phyloP scores from a whole-genome alignment of 495 filamentous ascomycete genomes.

The Neurospora sp. region DNA sequence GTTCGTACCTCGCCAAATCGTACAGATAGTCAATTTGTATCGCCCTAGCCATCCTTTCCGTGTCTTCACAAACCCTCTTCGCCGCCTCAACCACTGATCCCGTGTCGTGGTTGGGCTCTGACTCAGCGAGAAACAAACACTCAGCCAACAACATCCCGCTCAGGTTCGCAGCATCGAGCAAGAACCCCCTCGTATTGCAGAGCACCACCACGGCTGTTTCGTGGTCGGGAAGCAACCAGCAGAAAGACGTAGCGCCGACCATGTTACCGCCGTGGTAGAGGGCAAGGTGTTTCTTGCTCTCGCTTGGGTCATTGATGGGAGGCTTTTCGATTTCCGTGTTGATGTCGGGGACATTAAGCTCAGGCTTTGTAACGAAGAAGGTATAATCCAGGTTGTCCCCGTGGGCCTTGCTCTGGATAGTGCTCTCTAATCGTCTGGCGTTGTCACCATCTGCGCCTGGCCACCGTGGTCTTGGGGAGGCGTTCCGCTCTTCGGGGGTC shows the following conservation, averaged over 20 bases:
- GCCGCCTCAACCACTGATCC: neutral
- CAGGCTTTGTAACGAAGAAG: neutral
- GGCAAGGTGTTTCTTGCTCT: constrained; percentile 1
- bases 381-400: neutral
- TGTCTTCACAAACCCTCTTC: neutral
- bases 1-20: neutral
- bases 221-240: constrained; percentile 1
- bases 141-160: constrained; percentile 7
- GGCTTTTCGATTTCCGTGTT: neutral
- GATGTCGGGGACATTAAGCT: neutral
- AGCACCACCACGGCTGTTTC: constrained; percentile 11
- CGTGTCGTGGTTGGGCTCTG: neutral
- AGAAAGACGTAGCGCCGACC: constrained; percentile 15
- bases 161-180: constrained; percentile 13
- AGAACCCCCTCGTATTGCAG: constrained; percentile 11
- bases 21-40: constrained; percentile 1
- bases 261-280: constrained; percentile 18
- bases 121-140: neutral
- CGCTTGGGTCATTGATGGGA: neutral
- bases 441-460: constrained; percentile 15
- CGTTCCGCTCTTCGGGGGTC: neutral
- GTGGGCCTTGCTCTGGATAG: neutral
- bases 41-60: neutral
- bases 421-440: neutral
- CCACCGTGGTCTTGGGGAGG: neutral